Evolutionary conservation across 2,329 filamentous ascomycete species (phyloP).

Genomic region (Peltaster fructicola): DNA sequence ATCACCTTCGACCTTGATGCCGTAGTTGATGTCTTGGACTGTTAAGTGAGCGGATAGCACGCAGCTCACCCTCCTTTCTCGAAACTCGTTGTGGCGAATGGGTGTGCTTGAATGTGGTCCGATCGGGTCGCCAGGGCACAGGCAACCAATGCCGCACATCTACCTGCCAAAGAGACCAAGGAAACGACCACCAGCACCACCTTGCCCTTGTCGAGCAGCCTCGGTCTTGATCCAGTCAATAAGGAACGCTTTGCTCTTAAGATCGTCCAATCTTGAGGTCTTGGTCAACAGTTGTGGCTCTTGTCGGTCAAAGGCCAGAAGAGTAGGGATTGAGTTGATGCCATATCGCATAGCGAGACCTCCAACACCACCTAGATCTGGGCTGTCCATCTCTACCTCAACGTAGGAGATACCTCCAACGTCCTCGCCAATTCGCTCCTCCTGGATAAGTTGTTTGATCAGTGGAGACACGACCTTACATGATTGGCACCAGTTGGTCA

Average conservation of each 20-base stretch:
- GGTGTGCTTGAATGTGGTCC: no score
- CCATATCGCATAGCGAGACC: slow-evolving; percentile 25
- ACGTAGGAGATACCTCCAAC: slow-evolving; percentile 29
- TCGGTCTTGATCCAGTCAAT: slow-evolving; percentile 30
- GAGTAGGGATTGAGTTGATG: slow-evolving; percentile 31
- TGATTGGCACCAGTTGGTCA: slow-evolving; percentile 28
- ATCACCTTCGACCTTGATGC: no score
- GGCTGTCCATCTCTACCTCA: slow-evolving; percentile 31
- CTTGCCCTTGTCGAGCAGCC: slow-evolving; percentile 27
- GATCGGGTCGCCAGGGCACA: neutral
- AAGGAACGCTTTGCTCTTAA: slow-evolving; percentile 28
- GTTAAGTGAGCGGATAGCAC: no score
- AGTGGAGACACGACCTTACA: slow-evolving; percentile 27
- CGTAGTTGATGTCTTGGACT: no score
- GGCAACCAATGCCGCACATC: neutral
- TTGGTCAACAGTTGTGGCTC: slow-evolving; percentile 32
- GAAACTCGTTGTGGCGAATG: no score
- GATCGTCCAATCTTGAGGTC: slow-evolving; percentile 24
- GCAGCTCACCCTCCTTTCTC: no score
- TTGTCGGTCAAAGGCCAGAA: slow-evolving; percentile 31
- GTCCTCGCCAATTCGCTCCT: slow-evolving; percentile 26
- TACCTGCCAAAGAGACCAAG: slow-evolving; percentile 12
- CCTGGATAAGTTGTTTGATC: slow-evolving; percentile 24
- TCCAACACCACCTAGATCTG: slow-evolving; percentile 21
- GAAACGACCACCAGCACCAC: slow-evolving; percentile 27